Conservation (phyloP, 2,329 filamentous ascomycete genomes). For the Zasmidium cellare region DNA sequence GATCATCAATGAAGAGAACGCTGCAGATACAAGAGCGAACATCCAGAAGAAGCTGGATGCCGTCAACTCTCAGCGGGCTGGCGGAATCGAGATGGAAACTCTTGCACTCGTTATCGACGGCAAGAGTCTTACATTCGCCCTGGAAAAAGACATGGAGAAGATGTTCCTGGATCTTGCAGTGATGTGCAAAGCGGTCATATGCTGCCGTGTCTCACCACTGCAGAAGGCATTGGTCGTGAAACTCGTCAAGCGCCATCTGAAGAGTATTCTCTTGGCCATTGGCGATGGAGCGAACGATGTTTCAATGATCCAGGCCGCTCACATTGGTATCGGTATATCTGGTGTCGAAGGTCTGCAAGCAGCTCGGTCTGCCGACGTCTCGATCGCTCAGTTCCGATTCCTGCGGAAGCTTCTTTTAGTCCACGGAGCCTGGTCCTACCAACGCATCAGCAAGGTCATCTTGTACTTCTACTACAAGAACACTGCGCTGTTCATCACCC, state of each 20-base stretch:
- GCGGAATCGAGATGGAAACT: slow-evolving; percentile 76
- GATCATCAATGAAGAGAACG: slow-evolving; percentile 88
- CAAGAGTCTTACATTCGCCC: slow-evolving; percentile 87
- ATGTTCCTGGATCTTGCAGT: slow-evolving; percentile 89
- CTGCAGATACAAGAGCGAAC: slow-evolving; percentile 79
- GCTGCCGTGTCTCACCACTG: slow-evolving; percentile 90
- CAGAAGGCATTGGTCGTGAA: slow-evolving; percentile 98
- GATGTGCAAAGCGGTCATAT: slow-evolving; percentile 98
- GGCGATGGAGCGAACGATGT: slow-evolving; percentile 98
- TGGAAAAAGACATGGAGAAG: slow-evolving; percentile 93
- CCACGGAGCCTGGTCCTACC: slow-evolving; percentile 96
- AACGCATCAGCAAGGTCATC: slow-evolving; percentile 94
- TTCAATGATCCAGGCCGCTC: slow-evolving; percentile 99
- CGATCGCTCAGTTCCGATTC: slow-evolving; percentile 94
- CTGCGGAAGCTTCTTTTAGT: slow-evolving; percentile 91
- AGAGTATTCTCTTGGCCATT: slow-evolving; percentile 90
- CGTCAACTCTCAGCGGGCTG: slow-evolving; percentile 77
- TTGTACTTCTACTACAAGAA: slow-evolving; percentile 99
- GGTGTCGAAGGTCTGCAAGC: slow-evolving; percentile 96
- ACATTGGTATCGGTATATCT: slow-evolving; percentile 96
- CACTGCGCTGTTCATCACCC: slow-evolving; percentile 96
- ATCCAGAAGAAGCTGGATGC: slow-evolving; percentile 91
- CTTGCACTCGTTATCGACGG: slow-evolving; percentile 94
- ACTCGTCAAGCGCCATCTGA: slow-evolving; percentile 91
- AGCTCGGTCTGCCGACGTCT: slow-evolving; percentile 90